Percentiles rank a stretch among this genome's conserved stretches.
These are phyloP conservation scores for Apiotrichum gracile DNA, from an alignment of 1,284 basidiomycete genomes.

Conservation along the genomic window DNA sequence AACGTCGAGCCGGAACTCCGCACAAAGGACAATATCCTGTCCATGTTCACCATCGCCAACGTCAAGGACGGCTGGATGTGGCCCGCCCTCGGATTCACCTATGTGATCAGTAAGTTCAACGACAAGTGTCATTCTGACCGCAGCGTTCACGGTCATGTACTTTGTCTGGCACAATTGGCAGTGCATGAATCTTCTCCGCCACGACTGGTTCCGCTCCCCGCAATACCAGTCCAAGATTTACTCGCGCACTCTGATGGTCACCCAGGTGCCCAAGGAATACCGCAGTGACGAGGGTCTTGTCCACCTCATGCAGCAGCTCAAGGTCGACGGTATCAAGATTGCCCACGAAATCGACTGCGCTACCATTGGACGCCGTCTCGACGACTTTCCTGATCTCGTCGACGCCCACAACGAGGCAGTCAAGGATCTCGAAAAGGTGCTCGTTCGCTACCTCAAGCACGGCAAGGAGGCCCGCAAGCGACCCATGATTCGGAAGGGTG, in stretches of 20 bases:
- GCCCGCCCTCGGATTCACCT: slow-evolving; percentile 67
- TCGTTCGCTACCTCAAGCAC: slow-evolving; percentile 78
- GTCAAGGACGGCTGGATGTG: slow-evolving; percentile 63
- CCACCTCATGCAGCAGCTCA: slow-evolving; percentile 62
- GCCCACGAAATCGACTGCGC: slow-evolving; percentile 38
- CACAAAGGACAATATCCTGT: slow-evolving; percentile 53
- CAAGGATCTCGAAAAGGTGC: slow-evolving; percentile 68
- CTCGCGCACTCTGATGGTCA: slow-evolving; percentile 52
- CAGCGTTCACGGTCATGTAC: slow-evolving; percentile 39
- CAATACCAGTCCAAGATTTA: slow-evolving; percentile 46
- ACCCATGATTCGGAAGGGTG: slow-evolving; percentile 67
- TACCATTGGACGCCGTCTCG: slow-evolving; percentile 38
- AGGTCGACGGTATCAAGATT: slow-evolving; percentile 50
- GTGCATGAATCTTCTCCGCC: slow-evolving; percentile 54
- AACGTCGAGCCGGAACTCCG: slow-evolving; percentile 46
- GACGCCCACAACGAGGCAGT: slow-evolving; percentile 81
- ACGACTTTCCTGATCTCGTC: slow-evolving; percentile 46
- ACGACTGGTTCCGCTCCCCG: slow-evolving; percentile 45
- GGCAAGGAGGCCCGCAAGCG: slow-evolving; percentile 66
- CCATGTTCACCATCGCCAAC: slow-evolving; percentile 71
- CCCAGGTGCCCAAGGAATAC: slow-evolving; percentile 63
- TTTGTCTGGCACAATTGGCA: slow-evolving; percentile 65
- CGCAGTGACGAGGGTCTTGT: slow-evolving; percentile 71
- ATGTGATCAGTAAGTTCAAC: slow-evolving; percentile 57
- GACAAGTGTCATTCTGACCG: slow-evolving; percentile 34